These are phyloP conservation scores for Hemisphaericaspora nanyangensis DNA, from an alignment of 805 yeast species.

Conservation along the genomic window DNA sequence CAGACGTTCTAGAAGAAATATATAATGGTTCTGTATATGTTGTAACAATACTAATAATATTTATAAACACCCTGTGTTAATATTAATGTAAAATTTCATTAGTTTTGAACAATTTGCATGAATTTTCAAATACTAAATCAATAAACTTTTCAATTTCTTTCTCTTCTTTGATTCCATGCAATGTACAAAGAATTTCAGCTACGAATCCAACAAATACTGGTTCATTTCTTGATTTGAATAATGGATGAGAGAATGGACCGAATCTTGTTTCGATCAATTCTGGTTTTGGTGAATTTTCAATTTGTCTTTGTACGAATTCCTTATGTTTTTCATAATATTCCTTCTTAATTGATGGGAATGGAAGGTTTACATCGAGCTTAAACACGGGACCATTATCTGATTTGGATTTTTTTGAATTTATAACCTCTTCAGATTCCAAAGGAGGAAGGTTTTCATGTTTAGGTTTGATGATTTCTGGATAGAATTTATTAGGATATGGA, in stretches of 20 bases:
- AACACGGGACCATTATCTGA: constrained; percentile 16
- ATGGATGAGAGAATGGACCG: constrained; percentile 34
- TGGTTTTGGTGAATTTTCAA: constrained; percentile 8
- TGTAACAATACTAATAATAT: too few relatives aligned
- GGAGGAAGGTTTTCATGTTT: not conserved
- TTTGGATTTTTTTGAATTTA: constrained; percentile 6
- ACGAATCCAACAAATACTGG: constrained; percentile 84
- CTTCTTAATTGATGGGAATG: constrained; percentile 62
- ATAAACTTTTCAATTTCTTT: constrained; percentile 28
- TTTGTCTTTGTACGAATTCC: constrained; percentile 9
- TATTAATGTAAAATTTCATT: too few relatives aligned
- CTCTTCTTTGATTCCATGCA: constrained; percentile 26
- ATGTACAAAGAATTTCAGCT: constrained; percentile 46
- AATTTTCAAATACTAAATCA: constrained; percentile 32
- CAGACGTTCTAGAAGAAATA: constrained; percentile 6
- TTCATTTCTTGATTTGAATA: constrained; percentile 85
- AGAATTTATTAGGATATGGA: constrained; percentile 52
- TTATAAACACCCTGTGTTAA: too few relatives aligned
- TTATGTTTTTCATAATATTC: constrained; percentile 48
- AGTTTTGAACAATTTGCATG: constrained; percentile 27
- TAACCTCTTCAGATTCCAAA: constrained; percentile 7
- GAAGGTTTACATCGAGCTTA: constrained; percentile 49
- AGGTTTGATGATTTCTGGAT: constrained; percentile 33
- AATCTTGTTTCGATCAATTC: constrained; percentile 9
- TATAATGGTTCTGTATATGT: too few relatives aligned